Evolutionary conservation across 305 asterid genomes (phyloP).

Genomic region (Rubia peregrina): DNA sequence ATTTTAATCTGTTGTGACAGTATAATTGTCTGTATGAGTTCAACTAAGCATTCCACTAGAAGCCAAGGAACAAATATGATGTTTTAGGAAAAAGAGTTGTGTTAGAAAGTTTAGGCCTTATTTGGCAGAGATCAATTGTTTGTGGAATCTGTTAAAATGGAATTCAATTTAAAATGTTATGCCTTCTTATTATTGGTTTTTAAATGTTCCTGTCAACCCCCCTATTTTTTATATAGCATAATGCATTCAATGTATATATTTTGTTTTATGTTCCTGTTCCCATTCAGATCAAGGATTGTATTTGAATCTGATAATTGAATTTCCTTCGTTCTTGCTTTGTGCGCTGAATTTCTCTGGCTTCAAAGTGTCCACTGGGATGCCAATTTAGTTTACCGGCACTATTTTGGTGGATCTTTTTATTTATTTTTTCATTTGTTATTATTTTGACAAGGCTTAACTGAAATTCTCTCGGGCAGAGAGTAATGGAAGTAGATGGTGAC

Average conservation of each 20-base stretch:
- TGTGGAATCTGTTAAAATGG: not conserved
- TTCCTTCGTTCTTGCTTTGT: not conserved
- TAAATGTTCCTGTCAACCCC: not conserved
- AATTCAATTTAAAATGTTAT: not conserved
- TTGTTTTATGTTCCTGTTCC: not conserved
- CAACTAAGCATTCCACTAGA: not conserved
- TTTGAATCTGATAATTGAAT: not conserved
- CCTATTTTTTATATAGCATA: not conserved
- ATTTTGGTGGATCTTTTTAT: not conserved
- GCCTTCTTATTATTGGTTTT: not conserved
- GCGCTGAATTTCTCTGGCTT: not conserved
- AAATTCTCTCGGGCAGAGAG: not conserved
- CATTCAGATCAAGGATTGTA: not conserved
- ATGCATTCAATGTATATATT: not conserved
- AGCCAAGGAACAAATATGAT: not conserved
- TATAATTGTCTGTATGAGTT: not conserved
- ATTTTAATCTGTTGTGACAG: too few relatives aligned
- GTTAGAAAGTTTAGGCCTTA: not conserved
- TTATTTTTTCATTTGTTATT: not conserved
- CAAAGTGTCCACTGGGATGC: not conserved
- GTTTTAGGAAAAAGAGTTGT: not conserved
- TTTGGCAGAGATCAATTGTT: not conserved
- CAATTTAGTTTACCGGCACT: not conserved
- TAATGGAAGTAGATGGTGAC: conserved; percentile 6
- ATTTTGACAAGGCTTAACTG: not conserved